Conservation (phyloP, 192 early-diverging fungal genomes). For the Mortierella hygrophila region DNA sequence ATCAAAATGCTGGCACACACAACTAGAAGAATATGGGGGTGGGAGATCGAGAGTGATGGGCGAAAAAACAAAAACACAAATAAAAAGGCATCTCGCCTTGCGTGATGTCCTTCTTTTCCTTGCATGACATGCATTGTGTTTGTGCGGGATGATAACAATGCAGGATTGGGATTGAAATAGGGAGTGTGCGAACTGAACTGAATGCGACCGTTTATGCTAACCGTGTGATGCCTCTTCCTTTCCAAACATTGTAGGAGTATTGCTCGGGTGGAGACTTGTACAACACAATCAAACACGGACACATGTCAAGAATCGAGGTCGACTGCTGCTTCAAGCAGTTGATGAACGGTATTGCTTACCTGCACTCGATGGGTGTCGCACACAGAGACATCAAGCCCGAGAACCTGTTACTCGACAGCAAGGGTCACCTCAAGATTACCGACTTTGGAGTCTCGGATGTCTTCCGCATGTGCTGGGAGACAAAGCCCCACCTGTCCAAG, state of each 20-base stretch:
- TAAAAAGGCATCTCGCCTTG: not conserved
- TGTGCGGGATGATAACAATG: not conserved
- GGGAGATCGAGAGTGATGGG: not conserved
- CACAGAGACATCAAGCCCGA: constrained; percentile 89
- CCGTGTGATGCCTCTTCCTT: not conserved
- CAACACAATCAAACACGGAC: constrained; percentile 77
- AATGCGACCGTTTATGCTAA: not conserved
- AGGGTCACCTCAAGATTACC: constrained; percentile 91
- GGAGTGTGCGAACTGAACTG: not conserved
- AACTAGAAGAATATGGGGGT: not conserved
- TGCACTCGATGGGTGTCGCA: constrained; percentile 95
- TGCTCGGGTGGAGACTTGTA: constrained; percentile 95
- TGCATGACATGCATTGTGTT: not conserved
- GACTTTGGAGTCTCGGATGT: constrained; percentile 99
- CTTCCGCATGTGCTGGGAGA: constrained; percentile 91
- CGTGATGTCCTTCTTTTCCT: not conserved
- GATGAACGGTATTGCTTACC: constrained; percentile 85
- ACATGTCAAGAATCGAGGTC: constrained; percentile 81
- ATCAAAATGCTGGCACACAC: not conserved
- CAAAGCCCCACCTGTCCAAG: constrained; percentile 77
- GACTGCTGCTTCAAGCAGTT: constrained; percentile 97
- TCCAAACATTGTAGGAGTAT: constrained; percentile 67
- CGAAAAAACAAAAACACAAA: not conserved
- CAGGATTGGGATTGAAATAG: not conserved
- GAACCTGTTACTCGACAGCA: constrained; percentile 87